Base-by-base conservation (phyloP, 257 asterid species). In the Lycium barbarum region DNA sequence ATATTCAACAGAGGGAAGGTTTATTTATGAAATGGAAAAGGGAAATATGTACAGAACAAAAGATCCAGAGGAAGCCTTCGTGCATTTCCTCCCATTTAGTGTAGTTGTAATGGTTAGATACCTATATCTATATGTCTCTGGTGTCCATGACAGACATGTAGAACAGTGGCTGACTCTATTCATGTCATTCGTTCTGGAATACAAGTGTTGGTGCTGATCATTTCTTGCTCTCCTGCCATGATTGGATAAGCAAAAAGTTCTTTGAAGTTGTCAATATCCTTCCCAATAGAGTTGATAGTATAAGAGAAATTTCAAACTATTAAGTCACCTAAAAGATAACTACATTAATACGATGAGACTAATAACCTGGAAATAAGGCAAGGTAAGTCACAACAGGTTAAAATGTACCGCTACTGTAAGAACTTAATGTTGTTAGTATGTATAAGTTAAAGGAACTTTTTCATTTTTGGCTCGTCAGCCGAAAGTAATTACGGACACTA, bases 141-240 rank as follows among this genome's bases (percentile, higher is more conserved):
- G 87, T 20, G 53, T 86, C 15, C 26, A 43, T 26, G 88, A 89
- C 51, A 90, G 86, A 89, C 74, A 88, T 12, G 76, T 53, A 70
- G 84, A 78, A 89, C 94, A 11, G n/a, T 94, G 26, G 92, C 93
- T 1, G 98, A 95, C 49, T 95, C 93, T 72, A 87, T 95, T 22
- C 57, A 86, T 40, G 88, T 89, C 13, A 88, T 80, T 93, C 95
- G 43, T 94, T 90, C 57, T 95, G 99, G 98, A 95, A 95, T 63
- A 86, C 84, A 51, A 94, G 92, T 55, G 91, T 88, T 13, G 98
- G 99, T 2, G 93, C 94, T 18, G 97, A 95, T 85, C 98, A 95
- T 84, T 91, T 93, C 93, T 92, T 95, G 98, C 90, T 95, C 54
- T 93, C 99, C 36, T 95, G 98, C 68, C 98, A 95, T 55, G 97